Percentiles rank a stretch among this genome's conserved stretches.
Conservation (phyloP, 108 stramenopile species). For the Fistulifera solaris region DNA sequence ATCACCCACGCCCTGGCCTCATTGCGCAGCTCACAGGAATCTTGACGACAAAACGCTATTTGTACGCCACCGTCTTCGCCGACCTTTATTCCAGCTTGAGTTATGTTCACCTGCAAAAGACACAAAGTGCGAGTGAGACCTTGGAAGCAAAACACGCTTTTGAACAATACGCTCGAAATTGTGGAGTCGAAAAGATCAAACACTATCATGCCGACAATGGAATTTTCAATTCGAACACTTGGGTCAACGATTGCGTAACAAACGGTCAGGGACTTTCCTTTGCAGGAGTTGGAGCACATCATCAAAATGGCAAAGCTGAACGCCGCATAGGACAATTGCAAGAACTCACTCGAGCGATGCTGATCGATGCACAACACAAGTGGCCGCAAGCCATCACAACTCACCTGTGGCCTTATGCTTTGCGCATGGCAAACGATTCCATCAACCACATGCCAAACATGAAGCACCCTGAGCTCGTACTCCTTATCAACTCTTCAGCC, state of each 20-base stretch:
- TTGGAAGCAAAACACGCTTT: slow-evolving; percentile 26
- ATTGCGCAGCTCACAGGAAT: slow-evolving; percentile 37
- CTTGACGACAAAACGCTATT: slow-evolving; percentile 21
- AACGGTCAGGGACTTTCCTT: slow-evolving; percentile 27
- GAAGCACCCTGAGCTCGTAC: not conserved
- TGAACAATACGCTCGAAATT: slow-evolving; percentile 13
- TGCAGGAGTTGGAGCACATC: slow-evolving; percentile 24
- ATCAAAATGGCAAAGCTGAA: slow-evolving; percentile 26
- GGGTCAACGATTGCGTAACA: slow-evolving; percentile 15
- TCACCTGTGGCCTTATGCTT: slow-evolving; percentile 30
- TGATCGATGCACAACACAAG: slow-evolving; percentile 17
- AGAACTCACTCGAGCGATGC: slow-evolving; percentile 14
- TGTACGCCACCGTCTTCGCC: slow-evolving; percentile 30
- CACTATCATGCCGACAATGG: slow-evolving; percentile 47
- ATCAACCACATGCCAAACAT: slow-evolving; percentile 7
- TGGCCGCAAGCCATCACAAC: slow-evolving; percentile 19
- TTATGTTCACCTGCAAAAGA: slow-evolving; percentile 27
- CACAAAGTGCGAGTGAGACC: slow-evolving; percentile 23
- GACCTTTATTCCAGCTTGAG: slow-evolving; percentile 22
- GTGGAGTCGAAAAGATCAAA: slow-evolving; percentile 14
- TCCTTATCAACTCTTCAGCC: slow-evolving; percentile 10
- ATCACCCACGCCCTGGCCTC: slow-evolving; percentile 26
- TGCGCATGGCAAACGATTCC: slow-evolving; percentile 13
- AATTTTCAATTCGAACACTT: slow-evolving; percentile 24
- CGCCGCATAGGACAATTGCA: slow-evolving; percentile 15